Base-by-base conservation (phyloP, 257 asterid genomes). In the Cynanchum wilfordii region DNA sequence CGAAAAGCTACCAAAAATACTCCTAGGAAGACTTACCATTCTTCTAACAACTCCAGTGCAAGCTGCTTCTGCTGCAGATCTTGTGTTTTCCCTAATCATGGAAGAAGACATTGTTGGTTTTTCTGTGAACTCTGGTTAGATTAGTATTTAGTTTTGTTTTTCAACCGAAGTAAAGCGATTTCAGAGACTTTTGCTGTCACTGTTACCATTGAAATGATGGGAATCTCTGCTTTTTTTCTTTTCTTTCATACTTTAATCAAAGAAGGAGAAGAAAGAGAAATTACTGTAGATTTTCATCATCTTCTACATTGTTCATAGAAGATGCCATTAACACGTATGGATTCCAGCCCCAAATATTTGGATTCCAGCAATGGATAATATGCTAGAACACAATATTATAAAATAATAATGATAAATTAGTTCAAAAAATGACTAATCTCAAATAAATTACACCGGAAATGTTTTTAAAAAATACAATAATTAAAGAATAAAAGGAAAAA, bases 11-110 rank as follows among this genome's bases (percentile, higher is more conserved):
- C 85, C 95, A 22, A 87, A 25, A 24, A 91, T 78, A 79, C 36
- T 88, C 36, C 95, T 75, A 7, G 97, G 97, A 44, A 91, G 87
- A 73, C 74, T 89, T 7, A 84, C 87, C 84, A 89, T 83, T 73
- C 90, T 76, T 16, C 88, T 88, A 33, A 87, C 84, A 8, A 89
- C 71, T 3, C 85, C 75, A 47, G 71, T 75, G 66, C 67, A 55
- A 8, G 80, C 71, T 68, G 84, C 75, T 65, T 84, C 86, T n/a
- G 73, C 86, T 29, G 82, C 68, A 29, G 86, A 66, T 85, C 91
- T 79, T 63, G 84, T 78, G 69, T 67, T 81, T 55, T 72, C 82
- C 75, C 85, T 72, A 74, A 69, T 73, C 59, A 69, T 40, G 73
- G 88, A 81, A 68, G 86, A 82, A 68, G 86, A 82, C 38, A 63